These are phyloP conservation scores for Zizania palustris DNA, from an alignment of 202 grass and related monocot genomes.

Conservation along the genomic window DNA sequence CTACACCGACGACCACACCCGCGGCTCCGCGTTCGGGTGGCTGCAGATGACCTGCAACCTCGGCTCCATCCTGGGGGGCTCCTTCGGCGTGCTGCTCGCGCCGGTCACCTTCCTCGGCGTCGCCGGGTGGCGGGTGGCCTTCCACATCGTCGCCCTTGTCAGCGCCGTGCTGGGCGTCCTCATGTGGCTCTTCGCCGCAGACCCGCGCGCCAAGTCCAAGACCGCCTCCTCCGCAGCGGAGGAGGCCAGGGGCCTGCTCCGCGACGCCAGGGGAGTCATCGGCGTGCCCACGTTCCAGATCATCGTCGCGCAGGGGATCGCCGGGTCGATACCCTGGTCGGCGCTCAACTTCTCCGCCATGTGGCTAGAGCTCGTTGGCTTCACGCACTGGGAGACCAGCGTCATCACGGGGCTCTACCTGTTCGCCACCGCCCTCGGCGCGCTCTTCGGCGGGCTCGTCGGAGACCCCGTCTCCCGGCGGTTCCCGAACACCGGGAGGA, in stretches of 20 bases:
- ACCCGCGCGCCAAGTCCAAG: conserved; percentile 43
- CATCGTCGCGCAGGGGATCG: conserved; percentile 62
- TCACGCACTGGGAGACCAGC: conserved; percentile 62
- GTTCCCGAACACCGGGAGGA: conserved; percentile 55
- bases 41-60: conserved; percentile 72
- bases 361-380: conserved; percentile 71
- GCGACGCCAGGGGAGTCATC: conserved; percentile 44
- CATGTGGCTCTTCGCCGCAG: conserved; percentile 53
- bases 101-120: conserved; percentile 71
- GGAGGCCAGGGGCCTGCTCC: conserved; percentile 52
- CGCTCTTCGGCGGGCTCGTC: conserved; percentile 51
- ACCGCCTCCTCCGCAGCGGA: neutral
- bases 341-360: conserved; percentile 69
- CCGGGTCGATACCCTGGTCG: conserved; percentile 49
- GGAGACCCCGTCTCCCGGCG: conserved; percentile 51
- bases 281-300: conserved; percentile 63
- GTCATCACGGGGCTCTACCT: conserved; percentile 59
- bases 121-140: conserved; percentile 53
- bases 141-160: conserved; percentile 48
- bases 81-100: conserved; percentile 64
- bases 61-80: conserved; percentile 69
- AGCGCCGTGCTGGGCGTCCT: conserved; percentile 44
- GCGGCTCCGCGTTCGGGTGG: conserved; percentile 79
- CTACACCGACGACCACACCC: conserved; percentile 71
- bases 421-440: conserved; percentile 56